These are phyloP conservation scores for Ceraceosorus bombacis DNA, from an alignment of 1,284 basidiomycete genomes.

Conservation along the genomic window DNA sequence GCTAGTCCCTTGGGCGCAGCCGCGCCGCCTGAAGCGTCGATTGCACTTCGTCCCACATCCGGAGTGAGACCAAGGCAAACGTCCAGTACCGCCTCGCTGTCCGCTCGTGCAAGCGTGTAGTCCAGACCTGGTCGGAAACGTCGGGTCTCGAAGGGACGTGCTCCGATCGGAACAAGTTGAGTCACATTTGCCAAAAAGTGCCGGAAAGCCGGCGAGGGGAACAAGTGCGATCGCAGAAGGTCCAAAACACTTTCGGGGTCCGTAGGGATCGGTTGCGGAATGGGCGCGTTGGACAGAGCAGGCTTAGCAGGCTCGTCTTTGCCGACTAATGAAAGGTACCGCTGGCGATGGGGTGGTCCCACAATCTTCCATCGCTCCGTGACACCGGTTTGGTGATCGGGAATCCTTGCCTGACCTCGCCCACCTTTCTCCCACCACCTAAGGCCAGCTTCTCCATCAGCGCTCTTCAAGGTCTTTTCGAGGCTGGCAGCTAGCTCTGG, in stretches of 20 bases:
- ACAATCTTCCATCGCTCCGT: constrained; percentile 59
- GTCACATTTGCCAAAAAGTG: constrained; percentile 79
- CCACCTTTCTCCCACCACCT: constrained; percentile 39
- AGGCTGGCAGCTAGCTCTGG: constrained; percentile 38
- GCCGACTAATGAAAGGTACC: constrained; percentile 62
- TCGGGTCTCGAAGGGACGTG: constrained; percentile 63
- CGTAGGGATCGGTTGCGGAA: constrained; percentile 55
- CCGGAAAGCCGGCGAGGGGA: constrained; percentile 77
- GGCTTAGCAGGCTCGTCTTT: constrained; percentile 18
- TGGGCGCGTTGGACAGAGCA: constrained; percentile 12
- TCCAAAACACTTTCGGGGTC: constrained; percentile 26
- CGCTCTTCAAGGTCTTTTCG: constrained; percentile 33
- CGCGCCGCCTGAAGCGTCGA: constrained; percentile 28
- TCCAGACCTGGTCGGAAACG: constrained; percentile 87
- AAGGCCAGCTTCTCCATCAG: constrained; percentile 60
- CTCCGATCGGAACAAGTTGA: constrained; percentile 65
- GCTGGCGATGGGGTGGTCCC: constrained; percentile 89
- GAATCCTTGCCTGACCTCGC: constrained; percentile 25
- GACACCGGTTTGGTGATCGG: constrained; percentile 26
- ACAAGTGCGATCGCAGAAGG: constrained; percentile 47
- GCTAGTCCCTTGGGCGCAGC: constrained; percentile 38
- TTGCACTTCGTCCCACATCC: constrained; percentile 48
- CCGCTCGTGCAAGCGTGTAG: constrained; percentile 87
- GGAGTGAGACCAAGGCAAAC: constrained; percentile 85
- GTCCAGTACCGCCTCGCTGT: constrained; percentile 69